These are phyloP conservation scores for Jamesozyma piceae DNA, from an alignment of 805 yeast genomes.

Conservation along the genomic window DNA sequence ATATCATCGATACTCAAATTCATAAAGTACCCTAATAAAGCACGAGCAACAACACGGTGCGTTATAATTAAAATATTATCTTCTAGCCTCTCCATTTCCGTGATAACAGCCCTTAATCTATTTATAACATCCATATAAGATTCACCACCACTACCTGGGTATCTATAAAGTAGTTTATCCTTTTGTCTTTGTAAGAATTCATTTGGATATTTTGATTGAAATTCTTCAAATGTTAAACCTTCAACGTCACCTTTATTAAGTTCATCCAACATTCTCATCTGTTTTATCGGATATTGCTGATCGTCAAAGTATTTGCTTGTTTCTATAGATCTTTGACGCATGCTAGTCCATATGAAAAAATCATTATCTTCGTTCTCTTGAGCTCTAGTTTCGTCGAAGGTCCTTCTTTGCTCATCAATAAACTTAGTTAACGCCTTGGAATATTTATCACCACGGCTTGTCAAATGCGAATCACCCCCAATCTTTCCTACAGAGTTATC, in stretches of 20 bases:
- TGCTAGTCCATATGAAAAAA: slow-evolving; percentile 89
- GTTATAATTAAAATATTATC: slow-evolving; percentile 80
- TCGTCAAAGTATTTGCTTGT: slow-evolving; percentile 73
- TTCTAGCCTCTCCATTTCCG: slow-evolving; percentile 84
- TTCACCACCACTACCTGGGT: slow-evolving; percentile 97
- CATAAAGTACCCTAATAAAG: slow-evolving; percentile 79
- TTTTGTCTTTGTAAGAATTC: slow-evolving; percentile 69
- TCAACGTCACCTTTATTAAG: slow-evolving; percentile 88
- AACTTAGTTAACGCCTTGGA: slow-evolving; percentile 65
- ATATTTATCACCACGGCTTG: slow-evolving; percentile 69
- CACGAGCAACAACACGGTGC: slow-evolving; percentile 86
- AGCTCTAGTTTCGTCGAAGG: slow-evolving; percentile 44
- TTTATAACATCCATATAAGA: slow-evolving; percentile 89
- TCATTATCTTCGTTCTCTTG: slow-evolving; percentile 24
- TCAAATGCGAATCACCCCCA: slow-evolving; percentile 83
- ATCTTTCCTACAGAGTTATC: slow-evolving; percentile 79
- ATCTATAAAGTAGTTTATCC: slow-evolving; percentile 76
- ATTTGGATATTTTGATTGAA: slow-evolving; percentile 57
- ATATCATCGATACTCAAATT: slow-evolving; percentile 71
- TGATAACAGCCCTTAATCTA: slow-evolving; percentile 78
- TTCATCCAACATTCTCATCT: slow-evolving; percentile 89
- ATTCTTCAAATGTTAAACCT: slow-evolving; percentile 85
- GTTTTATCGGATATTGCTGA: slow-evolving; percentile 63
- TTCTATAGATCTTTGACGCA: slow-evolving; percentile 69
- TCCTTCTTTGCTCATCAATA: slow-evolving; percentile 57